Evolutionary conservation across 2,329 filamentous ascomycete genomes (phyloP).

Genomic region (Ophiostoma himal-ulmi): DNA sequence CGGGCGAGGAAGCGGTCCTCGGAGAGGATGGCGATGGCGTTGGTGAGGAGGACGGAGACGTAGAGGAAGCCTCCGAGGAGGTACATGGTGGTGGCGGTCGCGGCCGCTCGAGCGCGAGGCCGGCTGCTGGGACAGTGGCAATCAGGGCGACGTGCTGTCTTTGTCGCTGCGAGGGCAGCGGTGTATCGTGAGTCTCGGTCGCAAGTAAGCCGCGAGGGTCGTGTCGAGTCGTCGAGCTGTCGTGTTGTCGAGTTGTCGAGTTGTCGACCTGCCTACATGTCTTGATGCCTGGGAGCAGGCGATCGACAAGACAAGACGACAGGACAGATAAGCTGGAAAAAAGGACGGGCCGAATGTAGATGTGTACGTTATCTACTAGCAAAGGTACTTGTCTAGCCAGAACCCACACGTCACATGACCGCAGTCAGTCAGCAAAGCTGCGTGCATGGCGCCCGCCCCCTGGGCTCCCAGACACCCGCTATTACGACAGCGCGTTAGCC

Average conservation of each 20-base stretch:
- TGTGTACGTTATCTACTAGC: neutral
- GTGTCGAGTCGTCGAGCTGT: neutral
- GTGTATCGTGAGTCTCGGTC: too few species aligned
- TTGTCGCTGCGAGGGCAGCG: too few species aligned
- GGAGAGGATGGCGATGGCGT: conserved; percentile 87
- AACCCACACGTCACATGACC: neutral
- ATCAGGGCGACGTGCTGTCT: too few species aligned
- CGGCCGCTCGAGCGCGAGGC: neutral
- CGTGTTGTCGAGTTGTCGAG: neutral
- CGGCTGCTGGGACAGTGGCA: too few species aligned
- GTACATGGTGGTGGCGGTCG: neutral
- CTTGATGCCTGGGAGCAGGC: neutral
- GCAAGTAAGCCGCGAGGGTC: too few species aligned
- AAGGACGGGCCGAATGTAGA: neutral
- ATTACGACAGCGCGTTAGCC: neutral
- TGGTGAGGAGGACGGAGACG: conserved; percentile 84
- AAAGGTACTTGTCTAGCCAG: neutral
- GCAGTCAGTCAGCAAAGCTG: neutral
- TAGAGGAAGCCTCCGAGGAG: conserved; percentile 18
- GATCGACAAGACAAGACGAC: neutral
- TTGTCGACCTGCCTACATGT: neutral
- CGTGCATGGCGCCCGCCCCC: neutral
- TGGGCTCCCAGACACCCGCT: neutral
- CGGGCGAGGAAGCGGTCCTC: conserved; percentile 89
- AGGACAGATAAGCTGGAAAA: conserved; percentile 9